Percentiles rank a stretch among this genome's conserved stretches.
Conservation (phyloP, 1,284 basidiomycete genomes). For the Puccinia hordei region DNA sequence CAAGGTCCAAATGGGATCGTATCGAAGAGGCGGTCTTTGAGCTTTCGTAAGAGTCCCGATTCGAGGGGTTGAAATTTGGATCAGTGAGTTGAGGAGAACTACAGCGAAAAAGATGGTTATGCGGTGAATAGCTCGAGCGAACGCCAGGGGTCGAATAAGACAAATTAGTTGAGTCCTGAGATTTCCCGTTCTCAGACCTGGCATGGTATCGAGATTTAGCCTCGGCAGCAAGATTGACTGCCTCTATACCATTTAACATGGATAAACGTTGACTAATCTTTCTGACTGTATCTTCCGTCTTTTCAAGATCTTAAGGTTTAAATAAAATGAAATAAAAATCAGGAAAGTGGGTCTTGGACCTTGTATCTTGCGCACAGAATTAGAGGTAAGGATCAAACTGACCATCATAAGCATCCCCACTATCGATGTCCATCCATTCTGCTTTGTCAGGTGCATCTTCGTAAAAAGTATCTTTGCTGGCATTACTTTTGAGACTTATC, state of each 20-base stretch:
- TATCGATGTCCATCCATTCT: slow-evolving; percentile 38
- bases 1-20: neutral
- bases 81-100: neutral
- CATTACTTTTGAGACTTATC: neutral
- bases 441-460: slow-evolving; percentile 29
- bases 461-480: slow-evolving; percentile 17
- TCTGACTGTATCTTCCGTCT: slow-evolving; percentile 10
- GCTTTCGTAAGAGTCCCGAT: neutral
- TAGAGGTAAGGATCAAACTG: neutral
- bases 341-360: neutral
- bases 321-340: neutral
- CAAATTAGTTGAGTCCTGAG: neutral
- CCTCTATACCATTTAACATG: neutral
- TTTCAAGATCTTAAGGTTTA: neutral
- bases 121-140: neutral
- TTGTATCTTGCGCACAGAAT: neutral
- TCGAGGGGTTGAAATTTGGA: neutral
- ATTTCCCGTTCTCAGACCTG: neutral
- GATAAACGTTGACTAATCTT: slow-evolving; percentile 15
- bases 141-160: neutral
- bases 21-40: neutral
- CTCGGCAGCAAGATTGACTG: neutral
- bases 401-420: slow-evolving; percentile 32
- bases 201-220: slow-evolving; percentile 10
- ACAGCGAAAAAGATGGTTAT: too few relatives aligned